Conservation (phyloP, 2,329 filamentous ascomycete genomes). For the Fusarium mexicanum region DNA sequence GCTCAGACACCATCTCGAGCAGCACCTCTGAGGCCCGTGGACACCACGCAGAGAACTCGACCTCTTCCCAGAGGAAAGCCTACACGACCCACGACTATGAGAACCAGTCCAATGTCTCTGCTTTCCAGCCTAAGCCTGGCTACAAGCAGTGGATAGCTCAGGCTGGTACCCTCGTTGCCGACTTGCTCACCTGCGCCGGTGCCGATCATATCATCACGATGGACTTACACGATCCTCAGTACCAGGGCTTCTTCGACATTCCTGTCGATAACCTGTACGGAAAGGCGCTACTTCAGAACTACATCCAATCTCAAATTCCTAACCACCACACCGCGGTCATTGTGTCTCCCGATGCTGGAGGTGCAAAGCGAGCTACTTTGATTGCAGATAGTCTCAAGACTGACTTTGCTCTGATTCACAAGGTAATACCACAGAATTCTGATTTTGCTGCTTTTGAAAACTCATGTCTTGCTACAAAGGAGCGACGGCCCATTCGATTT, state of each 20-base stretch:
- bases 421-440: constrained; percentile 61
- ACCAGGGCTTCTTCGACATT: constrained; percentile 98
- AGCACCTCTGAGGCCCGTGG: constrained; percentile 48
- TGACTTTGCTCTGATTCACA: constrained; percentile 98
- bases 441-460: constrained; percentile 47
- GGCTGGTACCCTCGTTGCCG: constrained; percentile 92
- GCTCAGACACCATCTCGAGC: constrained; percentile 51
- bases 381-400: constrained; percentile 94
- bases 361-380: constrained; percentile 93
- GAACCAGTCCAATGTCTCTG: constrained; percentile 64
- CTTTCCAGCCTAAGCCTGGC: constrained; percentile 82
- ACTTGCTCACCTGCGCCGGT: constrained; percentile 93
- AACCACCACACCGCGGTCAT: constrained; percentile 88
- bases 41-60: constrained; percentile 52
- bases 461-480: constrained; percentile 60
- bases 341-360: constrained; percentile 95
- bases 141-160: constrained; percentile 99
- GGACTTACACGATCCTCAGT: constrained; percentile 95
- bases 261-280: constrained; percentile 98
- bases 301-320: constrained; percentile 82
- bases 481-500: constrained; percentile 88
- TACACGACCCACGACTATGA: constrained; percentile 74
- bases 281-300: constrained; percentile 75
- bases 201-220: constrained; percentile 98
- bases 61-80: constrained; percentile 55